These are phyloP conservation scores for Sporothrix pseudoabietina DNA, from an alignment of 2,329 filamentous ascomycete species.

Conservation along the genomic window DNA sequence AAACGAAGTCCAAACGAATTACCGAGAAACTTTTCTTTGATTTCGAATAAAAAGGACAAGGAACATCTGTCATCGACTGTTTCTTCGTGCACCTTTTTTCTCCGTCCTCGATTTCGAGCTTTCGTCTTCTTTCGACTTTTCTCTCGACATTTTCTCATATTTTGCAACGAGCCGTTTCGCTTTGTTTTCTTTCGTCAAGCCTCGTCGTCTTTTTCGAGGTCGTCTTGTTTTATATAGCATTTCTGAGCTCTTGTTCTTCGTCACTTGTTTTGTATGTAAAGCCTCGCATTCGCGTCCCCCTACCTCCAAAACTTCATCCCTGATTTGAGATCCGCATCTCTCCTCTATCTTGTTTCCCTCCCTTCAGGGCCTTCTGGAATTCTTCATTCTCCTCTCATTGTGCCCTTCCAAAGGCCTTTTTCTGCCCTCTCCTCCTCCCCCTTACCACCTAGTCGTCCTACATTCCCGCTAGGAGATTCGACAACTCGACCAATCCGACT, in stretches of 20 bases:
- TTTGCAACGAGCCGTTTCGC: constrained; percentile 1
- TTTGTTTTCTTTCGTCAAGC: not conserved
- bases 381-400: constrained; percentile 24
- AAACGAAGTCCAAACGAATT: constrained; percentile 11
- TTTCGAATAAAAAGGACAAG: constrained; percentile 23
- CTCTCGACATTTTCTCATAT: not conserved
- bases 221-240: constrained; percentile 26
- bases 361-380: constrained; percentile 22
- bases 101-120: not conserved
- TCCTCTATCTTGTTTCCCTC: not conserved
- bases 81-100: not conserved
- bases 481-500: constrained; percentile 23
- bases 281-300: not conserved
- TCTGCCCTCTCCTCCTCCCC: not conserved
- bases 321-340: constrained; percentile 26
- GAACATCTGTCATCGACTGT: constrained; percentile 21
- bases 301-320: not conserved
- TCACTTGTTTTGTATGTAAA: constrained; percentile 6
- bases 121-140: constrained; percentile 16
- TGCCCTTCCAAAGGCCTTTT: not conserved
- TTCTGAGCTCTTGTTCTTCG: constrained; percentile 18
- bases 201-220: constrained; percentile 12
- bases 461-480: constrained; percentile 30
- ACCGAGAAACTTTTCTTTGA: not conserved
- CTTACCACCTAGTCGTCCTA: constrained; percentile 19